Base-by-base conservation (phyloP, 2,329 filamentous ascomycete species). In the Cadophora sp. region DNA sequence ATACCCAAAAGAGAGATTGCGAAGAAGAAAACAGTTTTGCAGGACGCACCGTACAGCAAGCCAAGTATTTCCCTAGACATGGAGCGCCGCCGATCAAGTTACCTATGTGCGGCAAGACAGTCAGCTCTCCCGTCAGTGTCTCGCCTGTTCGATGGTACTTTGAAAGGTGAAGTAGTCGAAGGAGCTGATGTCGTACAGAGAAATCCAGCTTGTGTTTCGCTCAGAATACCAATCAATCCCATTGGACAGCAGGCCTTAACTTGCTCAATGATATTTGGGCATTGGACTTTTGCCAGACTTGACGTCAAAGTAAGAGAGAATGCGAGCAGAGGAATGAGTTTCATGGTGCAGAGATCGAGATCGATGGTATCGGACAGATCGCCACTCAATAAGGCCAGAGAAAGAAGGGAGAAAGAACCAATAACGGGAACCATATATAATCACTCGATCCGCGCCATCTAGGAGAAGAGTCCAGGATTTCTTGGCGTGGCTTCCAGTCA, bases 221-320 rank as follows among this genome's bases (percentile, higher is more conserved):
- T 65, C 19, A 58, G 16, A 6, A 65, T 24, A 5, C 53, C 51
- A 19, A 65, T 29, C 14, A 65, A n/a, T 6, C 63, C 63, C 3
- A 11, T 50, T 1, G 63, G 53, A 50, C 63, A 65, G 40, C 63
- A 65, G 1, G 3, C 31, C 8, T 48, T 3, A 5, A 65, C 22
- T 19, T 26, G 48, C 11, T 29, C 19, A 27, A 50, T 24, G 4
- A 50, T 22, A 26, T 59, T n/a, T 3, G 63, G 63, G 14, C 63
- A 65, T 24, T 34, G 22, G 14, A 48, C n/a, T 26, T 48, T 48
- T 16, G 37, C 63, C 2, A n/a, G 29, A 6, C 11, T 37, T 29
- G 58, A 16, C 0, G 9, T 19, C 4, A 37, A 37, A 19, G 40
- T 19, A 3, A 48, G 4, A 4, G 24, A 26, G 24, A 61, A 19